Conservation (phyloP, 345 rosid species). For the Pelargonium nanum region DNA sequence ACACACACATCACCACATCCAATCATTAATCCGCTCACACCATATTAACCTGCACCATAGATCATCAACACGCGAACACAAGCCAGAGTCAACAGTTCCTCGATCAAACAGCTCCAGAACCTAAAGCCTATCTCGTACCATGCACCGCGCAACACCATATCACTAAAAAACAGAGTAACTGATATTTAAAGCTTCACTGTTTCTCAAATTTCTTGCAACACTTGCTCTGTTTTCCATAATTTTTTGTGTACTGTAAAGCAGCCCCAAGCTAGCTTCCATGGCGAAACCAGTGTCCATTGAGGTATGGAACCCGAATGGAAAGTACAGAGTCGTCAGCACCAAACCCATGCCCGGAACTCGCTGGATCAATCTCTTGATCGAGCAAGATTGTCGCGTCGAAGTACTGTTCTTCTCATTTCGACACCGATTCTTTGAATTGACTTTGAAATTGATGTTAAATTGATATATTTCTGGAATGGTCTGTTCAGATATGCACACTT, state of each 20-base stretch:
- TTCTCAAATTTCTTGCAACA: not conserved
- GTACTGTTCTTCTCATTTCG: constrained; percentile 30
- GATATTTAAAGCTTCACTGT: not conserved
- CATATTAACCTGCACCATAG: not conserved
- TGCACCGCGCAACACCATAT: not conserved
- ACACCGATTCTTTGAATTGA: too few species aligned
- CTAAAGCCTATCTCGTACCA: not conserved
- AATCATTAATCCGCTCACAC: not conserved
- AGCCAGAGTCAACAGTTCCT: not conserved
- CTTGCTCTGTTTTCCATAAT: too few species aligned
- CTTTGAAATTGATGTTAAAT: not conserved
- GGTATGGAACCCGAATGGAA: constrained; percentile 89
- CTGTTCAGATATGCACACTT: constrained; percentile 64
- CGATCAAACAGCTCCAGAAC: not conserved
- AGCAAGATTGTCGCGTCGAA: constrained; percentile 90
- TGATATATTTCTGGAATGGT: too few species aligned
- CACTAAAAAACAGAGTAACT: not conserved
- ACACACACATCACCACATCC: not conserved
- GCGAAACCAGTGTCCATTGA: constrained; percentile 86
- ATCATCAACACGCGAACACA: too few species aligned
- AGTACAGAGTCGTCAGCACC: constrained; percentile 86
- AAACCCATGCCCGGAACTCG: constrained; percentile 98
- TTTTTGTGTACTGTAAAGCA: not conserved
- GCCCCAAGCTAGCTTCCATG: constrained; percentile 26
- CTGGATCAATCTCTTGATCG: constrained; percentile 86